These are phyloP conservation scores for Pseudoscleropodium purum DNA, from an alignment of 225 moss, liverwort and hornwort genomes.

Conservation along the genomic window DNA sequence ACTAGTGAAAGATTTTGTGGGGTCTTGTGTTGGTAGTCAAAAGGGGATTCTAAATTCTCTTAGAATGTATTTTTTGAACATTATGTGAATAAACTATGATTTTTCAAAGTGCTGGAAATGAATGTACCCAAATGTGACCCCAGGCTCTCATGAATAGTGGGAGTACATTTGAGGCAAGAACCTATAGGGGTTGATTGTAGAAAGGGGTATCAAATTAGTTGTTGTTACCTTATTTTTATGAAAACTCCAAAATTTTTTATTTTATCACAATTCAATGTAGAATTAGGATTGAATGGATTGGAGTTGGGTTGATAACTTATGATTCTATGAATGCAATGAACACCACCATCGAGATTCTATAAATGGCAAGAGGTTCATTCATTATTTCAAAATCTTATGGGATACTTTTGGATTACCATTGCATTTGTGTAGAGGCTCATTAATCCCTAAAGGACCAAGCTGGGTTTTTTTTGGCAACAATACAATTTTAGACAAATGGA, in stretches of 20 bases:
- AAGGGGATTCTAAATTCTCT: not conserved
- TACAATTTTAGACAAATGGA: no score
- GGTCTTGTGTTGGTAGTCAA: not conserved
- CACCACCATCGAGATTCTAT: not conserved
- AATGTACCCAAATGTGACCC: not conserved
- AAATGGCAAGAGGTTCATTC: not conserved
- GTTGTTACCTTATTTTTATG: no score
- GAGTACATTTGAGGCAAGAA: not conserved
- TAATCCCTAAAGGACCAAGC: no score
- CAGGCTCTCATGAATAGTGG: not conserved
- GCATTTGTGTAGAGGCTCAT: not conserved
- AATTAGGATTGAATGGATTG: not conserved
- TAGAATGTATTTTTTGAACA: not conserved
- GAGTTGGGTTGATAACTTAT: not conserved
- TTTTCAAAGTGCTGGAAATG: not conserved
- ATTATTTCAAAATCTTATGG: not conserved
- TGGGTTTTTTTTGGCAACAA: no score
- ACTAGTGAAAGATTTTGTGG: not conserved
- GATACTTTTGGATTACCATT: not conserved
- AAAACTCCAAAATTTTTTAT: not conserved
- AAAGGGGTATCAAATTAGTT: not conserved
- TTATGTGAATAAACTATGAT: not conserved
- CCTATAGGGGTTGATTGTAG: fast-evolving
- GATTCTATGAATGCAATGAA: no score
- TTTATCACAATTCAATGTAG: not conserved